Evolutionary conservation across 1,284 basidiomycete species (phyloP), one percentile per base, ranked within the genome.

Genomic region (Trametes versicolor): DNA sequence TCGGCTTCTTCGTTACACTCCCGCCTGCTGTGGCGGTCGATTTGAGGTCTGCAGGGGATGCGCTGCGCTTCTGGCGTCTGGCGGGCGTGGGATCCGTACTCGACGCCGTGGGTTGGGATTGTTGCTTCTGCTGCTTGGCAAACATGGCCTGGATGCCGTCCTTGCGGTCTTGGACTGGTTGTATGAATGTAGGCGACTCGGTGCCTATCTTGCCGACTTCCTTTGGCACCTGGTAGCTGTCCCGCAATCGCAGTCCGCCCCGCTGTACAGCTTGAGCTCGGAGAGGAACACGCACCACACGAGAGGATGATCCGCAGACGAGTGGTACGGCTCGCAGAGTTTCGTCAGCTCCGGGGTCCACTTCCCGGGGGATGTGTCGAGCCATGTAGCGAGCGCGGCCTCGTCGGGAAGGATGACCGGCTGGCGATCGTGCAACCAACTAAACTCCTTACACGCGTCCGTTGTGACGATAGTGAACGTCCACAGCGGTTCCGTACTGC

Each of bases 381-480:
- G 84, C 97, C 97, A 99, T 25, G 77, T 75, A 13, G 82, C 74
- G 43, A 96, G 80, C 7, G 92, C 89, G 4, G 87, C 82, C 51
- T 81, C 73, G 0, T 83, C 82, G 2, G 87, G 82, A 2, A 99
- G 84, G 56, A 98, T 92, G 57, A 96, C 93, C 3, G 97, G 97
- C 81, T 97, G 96, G 19, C 97, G 89, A 73, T 97, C 94, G 76
- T 98, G 97, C 36, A 97, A 81, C 91, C 93, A 96, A 12, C 81
- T 79, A 60, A 94, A 82, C 12, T 88, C 83, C 61, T 85, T 84
- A 72, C 85, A 85, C 1, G 93, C 91, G 13, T 84, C 79, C 0
- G 95, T 96, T 0, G 97, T 99, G 53, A 98, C 88, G 62, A 99
- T 94, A 0, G 94, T 92, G 75, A 95, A 98, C 0, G 94, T 94